Evolutionary conservation across 768 basidiomycete genomes (phyloP).

Genomic region (Mycena chlorophos): DNA sequence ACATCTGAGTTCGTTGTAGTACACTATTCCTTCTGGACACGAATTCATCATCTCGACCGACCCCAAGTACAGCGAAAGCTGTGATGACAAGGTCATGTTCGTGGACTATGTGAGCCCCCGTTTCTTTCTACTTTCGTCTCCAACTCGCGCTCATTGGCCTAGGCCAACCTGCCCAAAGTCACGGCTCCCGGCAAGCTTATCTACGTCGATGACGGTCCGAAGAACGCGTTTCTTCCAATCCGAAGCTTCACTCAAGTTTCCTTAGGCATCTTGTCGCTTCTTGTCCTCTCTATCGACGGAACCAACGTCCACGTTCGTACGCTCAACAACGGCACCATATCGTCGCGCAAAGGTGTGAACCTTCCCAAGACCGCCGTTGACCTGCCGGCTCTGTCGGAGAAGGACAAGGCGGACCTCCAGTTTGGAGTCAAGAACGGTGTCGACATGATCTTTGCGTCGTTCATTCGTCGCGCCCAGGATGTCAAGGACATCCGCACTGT

Average conservation of each 20-base stretch:
- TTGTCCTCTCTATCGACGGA: slow-evolving; percentile 88
- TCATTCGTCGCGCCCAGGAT: slow-evolving; percentile 94
- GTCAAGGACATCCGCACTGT: slow-evolving; percentile 91
- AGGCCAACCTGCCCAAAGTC: slow-evolving; percentile 93
- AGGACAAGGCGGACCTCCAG: slow-evolving; percentile 92
- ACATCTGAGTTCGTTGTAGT: slow-evolving; percentile 15
- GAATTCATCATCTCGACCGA: slow-evolving; percentile 92
- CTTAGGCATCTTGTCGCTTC: slow-evolving; percentile 82
- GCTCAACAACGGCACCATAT: slow-evolving; percentile 88
- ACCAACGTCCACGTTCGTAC: slow-evolving; percentile 79
- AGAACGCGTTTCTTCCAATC: slow-evolving; percentile 2
- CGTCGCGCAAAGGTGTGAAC: slow-evolving; percentile 98
- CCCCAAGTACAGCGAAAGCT: slow-evolving; percentile 69
- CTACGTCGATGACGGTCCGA: slow-evolving; percentile 91
- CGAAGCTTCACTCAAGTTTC: background rate
- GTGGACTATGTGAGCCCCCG: slow-evolving; percentile 82
- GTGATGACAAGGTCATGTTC: slow-evolving; percentile 84
- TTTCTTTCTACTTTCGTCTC: slow-evolving; percentile 7
- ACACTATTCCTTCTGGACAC: slow-evolving; percentile 85
- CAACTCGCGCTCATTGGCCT: background rate
- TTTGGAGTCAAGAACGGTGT: slow-evolving; percentile 98
- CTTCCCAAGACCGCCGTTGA: slow-evolving; percentile 97
- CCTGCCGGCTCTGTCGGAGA: slow-evolving; percentile 94
- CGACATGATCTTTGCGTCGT: slow-evolving; percentile 99
- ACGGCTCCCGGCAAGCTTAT: slow-evolving; percentile 96